phyloP scores from a whole-genome alignment of 345 rosid species.

The Pistacia vera region DNA sequence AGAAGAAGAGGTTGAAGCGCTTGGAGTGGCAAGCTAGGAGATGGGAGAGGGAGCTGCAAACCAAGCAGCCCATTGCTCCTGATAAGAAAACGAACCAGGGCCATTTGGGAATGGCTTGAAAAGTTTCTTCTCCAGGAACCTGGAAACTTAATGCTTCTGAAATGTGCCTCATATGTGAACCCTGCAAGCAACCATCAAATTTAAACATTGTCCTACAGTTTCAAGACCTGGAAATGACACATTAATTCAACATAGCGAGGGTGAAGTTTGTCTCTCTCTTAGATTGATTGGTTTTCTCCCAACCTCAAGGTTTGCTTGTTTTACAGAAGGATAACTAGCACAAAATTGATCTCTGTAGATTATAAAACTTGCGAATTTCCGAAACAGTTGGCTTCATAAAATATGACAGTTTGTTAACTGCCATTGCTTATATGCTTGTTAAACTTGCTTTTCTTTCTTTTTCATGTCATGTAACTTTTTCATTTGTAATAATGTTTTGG shows the following conservation, averaged over 20 bases:
- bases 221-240: neutral
- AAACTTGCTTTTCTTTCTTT: neutral
- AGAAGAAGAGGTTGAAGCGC: constrained; percentile 71
- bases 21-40: constrained; percentile 92
- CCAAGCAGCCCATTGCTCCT: constrained; percentile 86
- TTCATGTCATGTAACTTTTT: neutral
- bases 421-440: neutral
- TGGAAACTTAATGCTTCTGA: constrained; percentile 29
- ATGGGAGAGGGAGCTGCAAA: constrained; percentile 91
- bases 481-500: constrained; percentile 3
- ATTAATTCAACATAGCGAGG: neutral
- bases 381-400: constrained; percentile 13
- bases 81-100: constrained; percentile 88
- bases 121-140: constrained; percentile 27
- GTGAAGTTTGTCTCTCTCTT: no score
- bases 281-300: no score
- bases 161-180: constrained; percentile 38
- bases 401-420: neutral
- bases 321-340: no score
- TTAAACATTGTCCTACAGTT: neutral
- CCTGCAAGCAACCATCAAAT: constrained; percentile 47
- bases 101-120: constrained; percentile 60
- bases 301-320: neutral
- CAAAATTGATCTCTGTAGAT: constrained; percentile 13
- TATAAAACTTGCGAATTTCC: constrained; percentile 3